These are phyloP conservation scores for Gomphus bonarii DNA, from an alignment of 1,284 basidiomycete genomes.

Conservation along the genomic window DNA sequence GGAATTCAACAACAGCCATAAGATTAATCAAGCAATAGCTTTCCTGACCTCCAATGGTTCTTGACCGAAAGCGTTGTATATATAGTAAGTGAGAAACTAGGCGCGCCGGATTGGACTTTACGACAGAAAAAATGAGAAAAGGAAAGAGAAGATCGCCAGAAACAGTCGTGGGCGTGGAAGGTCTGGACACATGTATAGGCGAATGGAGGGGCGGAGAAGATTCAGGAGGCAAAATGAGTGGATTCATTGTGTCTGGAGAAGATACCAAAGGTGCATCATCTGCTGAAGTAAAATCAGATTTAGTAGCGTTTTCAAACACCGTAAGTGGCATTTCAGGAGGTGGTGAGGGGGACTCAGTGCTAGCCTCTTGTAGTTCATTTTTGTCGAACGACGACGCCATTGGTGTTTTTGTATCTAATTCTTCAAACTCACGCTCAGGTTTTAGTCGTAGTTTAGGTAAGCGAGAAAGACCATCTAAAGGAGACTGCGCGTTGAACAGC, in stretches of 20 bases:
- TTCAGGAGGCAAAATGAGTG: background rate
- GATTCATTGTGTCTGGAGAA: background rate
- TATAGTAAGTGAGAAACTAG: conserved; percentile 82
- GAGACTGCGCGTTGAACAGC: background rate
- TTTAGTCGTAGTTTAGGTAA: conserved; percentile 57
- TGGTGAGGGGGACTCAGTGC: background rate
- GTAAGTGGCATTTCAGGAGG: background rate
- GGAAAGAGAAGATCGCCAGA: conserved; percentile 79
- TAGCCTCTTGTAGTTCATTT: conserved; percentile 12
- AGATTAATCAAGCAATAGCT: conserved; percentile 90
- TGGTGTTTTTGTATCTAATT: conserved; percentile 26
- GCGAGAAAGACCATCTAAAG: conserved; percentile 35
- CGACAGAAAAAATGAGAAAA: conserved; percentile 84
- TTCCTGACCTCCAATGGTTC: conserved; percentile 72
- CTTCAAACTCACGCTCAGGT: conserved; percentile 32
- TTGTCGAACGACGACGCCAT: conserved; percentile 20
- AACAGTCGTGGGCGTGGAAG: conserved; percentile 33
- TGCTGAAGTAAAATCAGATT: background rate
- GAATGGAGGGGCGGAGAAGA: conserved; percentile 9
- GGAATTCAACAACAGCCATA: conserved; percentile 87
- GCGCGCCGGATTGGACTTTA: conserved; percentile 78
- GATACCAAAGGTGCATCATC: background rate
- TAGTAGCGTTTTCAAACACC: background rate
- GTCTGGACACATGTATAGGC: conserved; percentile 18
- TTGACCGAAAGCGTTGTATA: conserved; percentile 71